Evolutionary conservation across 108 stramenopile genomes (phyloP).

Genomic region (Phaeodactylum tricornutum): DNA sequence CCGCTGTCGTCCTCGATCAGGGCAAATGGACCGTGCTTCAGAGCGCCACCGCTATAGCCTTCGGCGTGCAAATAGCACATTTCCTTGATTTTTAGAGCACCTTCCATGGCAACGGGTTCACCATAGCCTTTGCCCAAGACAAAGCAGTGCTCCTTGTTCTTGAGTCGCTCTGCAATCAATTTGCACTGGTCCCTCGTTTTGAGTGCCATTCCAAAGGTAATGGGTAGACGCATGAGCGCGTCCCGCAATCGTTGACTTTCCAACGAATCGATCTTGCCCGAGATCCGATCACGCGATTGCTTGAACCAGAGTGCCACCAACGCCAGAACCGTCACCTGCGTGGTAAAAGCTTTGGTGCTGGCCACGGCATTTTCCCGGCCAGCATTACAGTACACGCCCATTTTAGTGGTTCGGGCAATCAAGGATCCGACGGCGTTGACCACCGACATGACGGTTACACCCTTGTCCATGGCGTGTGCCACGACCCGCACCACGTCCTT

Average conservation of each 20-base stretch:
- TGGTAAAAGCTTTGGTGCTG: conserved; percentile 98
- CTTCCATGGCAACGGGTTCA: conserved; percentile 95
- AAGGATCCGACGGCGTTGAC: conserved; percentile 97
- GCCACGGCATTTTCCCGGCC: conserved; percentile 99
- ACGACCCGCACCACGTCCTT: conserved; percentile 95
- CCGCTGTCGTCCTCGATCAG: conserved; percentile 89
- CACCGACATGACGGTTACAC: conserved; percentile 82
- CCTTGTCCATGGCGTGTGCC: conserved; percentile 68
- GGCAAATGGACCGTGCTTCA: conserved; percentile 99
- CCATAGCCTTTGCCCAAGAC: conserved; percentile 93
- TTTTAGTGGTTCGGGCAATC: conserved; percentile 93
- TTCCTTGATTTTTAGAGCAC: conserved; percentile 99
- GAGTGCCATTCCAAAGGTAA: conserved; percentile 96
- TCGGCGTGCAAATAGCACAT: conserved; percentile 99
- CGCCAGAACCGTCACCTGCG: conserved; percentile 96
- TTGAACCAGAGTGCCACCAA: conserved; percentile 95
- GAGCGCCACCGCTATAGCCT: conserved; percentile 96
- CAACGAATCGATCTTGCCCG: conserved; percentile 39
- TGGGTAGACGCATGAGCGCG: conserved; percentile 93
- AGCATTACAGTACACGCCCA: conserved; percentile 98
- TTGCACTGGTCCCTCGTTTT: conserved; percentile 81
- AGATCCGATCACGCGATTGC: conserved; percentile 59
- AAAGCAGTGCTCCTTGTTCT: conserved; percentile 92
- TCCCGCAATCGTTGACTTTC: conserved; percentile 66
- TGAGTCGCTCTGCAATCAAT: conserved; percentile 63